Conservation (phyloP, 495 filamentous ascomycete genomes). For the Podospora pseudopauciseta region DNA sequence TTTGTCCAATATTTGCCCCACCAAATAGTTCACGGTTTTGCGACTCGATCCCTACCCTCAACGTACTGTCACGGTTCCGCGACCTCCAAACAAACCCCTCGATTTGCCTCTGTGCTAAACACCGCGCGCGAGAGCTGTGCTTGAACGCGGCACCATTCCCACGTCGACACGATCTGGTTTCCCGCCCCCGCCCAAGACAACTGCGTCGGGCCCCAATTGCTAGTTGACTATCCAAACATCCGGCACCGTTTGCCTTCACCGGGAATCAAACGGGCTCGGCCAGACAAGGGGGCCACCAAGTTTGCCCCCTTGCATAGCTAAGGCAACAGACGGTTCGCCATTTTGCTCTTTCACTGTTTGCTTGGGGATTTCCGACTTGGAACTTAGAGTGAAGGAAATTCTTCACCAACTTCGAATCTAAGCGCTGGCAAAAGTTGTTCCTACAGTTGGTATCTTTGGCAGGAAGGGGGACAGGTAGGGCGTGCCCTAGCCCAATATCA, state of each 20-base stretch:
- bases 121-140: neutral
- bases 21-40: neutral
- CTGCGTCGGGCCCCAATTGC: neutral
- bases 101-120: neutral
- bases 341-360: conserved; percentile 10
- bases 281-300: neutral
- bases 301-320: neutral
- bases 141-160: neutral
- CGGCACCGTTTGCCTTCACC: neutral
- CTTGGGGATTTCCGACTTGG: neutral
- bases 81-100: neutral
- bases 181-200: neutral
- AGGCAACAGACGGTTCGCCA: neutral
- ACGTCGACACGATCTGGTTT: neutral
- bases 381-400: neutral
- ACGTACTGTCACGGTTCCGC: neutral
- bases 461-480: neutral
- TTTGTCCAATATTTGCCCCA: neutral
- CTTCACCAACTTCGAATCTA: neutral
- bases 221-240: neutral
- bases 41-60: neutral
- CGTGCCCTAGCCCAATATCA: conserved; percentile 5
- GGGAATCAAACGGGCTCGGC: neutral
- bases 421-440: neutral
- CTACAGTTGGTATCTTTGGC: neutral